Evolutionary conservation across 1,284 basidiomycete species (phyloP).

Genomic region (Xanthoconium separans): DNA sequence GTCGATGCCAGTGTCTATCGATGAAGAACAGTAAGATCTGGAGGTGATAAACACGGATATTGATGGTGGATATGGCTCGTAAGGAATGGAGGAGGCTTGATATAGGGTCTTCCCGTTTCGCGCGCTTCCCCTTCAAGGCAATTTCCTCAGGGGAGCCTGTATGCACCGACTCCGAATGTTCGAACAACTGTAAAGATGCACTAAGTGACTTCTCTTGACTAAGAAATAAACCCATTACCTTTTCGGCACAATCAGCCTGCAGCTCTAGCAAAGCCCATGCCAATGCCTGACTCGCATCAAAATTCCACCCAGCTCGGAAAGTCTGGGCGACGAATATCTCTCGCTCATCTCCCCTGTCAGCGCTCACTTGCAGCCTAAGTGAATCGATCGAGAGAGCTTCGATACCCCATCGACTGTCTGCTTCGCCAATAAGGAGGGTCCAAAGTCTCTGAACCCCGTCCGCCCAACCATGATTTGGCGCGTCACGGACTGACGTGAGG

Average conservation of each 20-base stretch:
- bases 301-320: conserved; percentile 71
- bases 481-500: conserved; percentile 41
- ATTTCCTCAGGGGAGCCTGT: conserved; percentile 25
- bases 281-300: conserved; percentile 68
- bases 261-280: conserved; percentile 83
- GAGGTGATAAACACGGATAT: conserved; percentile 53
- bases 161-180: conserved; percentile 59
- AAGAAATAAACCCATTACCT: conserved; percentile 43
- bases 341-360: conserved; percentile 19
- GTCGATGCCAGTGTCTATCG: conserved; percentile 65
- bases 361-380: conserved; percentile 49
- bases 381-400: conserved; percentile 64
- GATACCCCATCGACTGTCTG: conserved; percentile 60
- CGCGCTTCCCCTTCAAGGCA: conserved; percentile 45
- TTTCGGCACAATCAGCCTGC: conserved; percentile 76
- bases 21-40: conserved; percentile 86
- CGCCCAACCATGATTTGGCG: conserved; percentile 25
- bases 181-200: conserved; percentile 48
- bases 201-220: conserved; percentile 17
- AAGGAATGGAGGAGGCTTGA: conserved; percentile 54
- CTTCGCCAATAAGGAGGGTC: conserved; percentile 57
- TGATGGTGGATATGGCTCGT: conserved; percentile 31
- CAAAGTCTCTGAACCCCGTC: conserved; percentile 54
- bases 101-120: conserved; percentile 59
- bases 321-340: conserved; percentile 58